phyloP scores from a whole-genome alignment of 352 stramenopile species.

The Phytopythium sindhum region DNA sequence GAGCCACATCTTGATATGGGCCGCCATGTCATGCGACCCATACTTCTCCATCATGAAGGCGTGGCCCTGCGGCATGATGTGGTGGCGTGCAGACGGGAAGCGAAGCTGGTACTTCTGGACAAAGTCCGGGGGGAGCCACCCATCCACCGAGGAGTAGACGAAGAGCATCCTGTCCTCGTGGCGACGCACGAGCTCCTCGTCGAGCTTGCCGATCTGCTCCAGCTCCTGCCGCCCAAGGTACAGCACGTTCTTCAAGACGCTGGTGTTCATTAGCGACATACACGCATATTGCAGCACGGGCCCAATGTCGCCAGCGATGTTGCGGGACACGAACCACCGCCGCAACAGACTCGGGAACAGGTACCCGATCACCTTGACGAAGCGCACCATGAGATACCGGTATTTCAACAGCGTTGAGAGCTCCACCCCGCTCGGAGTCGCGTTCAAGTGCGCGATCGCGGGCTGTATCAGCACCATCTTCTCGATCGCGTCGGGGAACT shows the following conservation, averaged over 20 bases:
- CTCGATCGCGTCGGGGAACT: conserved; percentile 49
- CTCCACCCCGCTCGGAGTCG: conserved; percentile 35
- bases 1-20: conserved; percentile 56
- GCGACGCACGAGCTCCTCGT: conserved; percentile 27
- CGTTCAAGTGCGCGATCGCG: conserved; percentile 57
- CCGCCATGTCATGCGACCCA: conserved; percentile 59
- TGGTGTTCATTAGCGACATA: conserved; percentile 46
- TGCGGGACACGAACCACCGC: conserved; percentile 35
- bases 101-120: conserved; percentile 47
- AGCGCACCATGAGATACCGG: conserved; percentile 22
- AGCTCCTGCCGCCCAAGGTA: conserved; percentile 66
- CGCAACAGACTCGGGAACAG: conserved; percentile 34
- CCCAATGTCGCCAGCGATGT: conserved; percentile 31
- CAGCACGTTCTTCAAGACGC: conserved; percentile 57
- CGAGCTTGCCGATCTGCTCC: conserved; percentile 41
- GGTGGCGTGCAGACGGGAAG: conserved; percentile 41
- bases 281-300: conserved; percentile 45
- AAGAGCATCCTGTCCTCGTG: conserved; percentile 60
- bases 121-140: conserved; percentile 63
- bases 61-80: conserved; percentile 48
- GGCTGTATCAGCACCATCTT: conserved; percentile 73
- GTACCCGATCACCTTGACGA: conserved; percentile 40
- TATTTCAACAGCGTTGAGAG: conserved; percentile 50
- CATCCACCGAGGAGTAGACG: conserved; percentile 63
- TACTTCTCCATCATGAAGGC: conserved; percentile 76